phyloP scores from a whole-genome alignment of 768 basidiomycete species.

The Xerocomellus amylosporus region DNA sequence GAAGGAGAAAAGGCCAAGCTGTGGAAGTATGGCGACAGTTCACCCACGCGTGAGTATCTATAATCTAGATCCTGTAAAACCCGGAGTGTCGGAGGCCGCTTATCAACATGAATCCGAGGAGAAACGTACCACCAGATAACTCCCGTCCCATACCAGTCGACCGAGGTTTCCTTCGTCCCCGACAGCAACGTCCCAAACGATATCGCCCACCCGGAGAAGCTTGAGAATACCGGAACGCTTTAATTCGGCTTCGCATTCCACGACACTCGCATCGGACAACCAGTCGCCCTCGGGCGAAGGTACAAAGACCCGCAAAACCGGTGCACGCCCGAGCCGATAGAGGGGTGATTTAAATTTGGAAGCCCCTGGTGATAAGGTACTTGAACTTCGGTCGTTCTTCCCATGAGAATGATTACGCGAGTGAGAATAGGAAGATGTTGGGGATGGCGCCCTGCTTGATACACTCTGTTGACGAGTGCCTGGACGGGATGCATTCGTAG shows the following conservation, averaged over 20 bases:
- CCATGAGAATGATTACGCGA: slow-evolving; percentile 43
- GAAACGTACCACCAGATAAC: slow-evolving; percentile 72
- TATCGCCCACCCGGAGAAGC: slow-evolving; percentile 71
- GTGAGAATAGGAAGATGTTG: slow-evolving; percentile 38
- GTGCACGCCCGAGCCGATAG: slow-evolving; percentile 68
- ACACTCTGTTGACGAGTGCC: slow-evolving; percentile 37
- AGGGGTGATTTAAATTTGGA: slow-evolving; percentile 65
- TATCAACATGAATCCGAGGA: slow-evolving; percentile 1
- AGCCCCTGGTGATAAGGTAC: slow-evolving; percentile 18
- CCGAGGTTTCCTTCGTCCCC: slow-evolving; percentile 85
- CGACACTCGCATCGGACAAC: slow-evolving; percentile 76
- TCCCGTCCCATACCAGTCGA: slow-evolving; percentile 86
- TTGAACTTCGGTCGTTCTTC: slow-evolving; percentile 25
- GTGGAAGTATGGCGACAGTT: slow-evolving; percentile 77
- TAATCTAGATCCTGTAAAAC: slow-evolving; percentile 77
- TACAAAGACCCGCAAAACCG: slow-evolving; percentile 76
- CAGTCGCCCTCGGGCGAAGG: slow-evolving; percentile 85
- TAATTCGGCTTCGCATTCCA: slow-evolving; percentile 81
- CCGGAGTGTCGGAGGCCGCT: background rate
- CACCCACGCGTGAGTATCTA: slow-evolving; percentile 70
- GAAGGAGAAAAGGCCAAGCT: slow-evolving; percentile 81
- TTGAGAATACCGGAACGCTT: slow-evolving; percentile 48
- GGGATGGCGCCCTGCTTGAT: slow-evolving; percentile 69
- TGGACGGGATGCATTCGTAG: slow-evolving; percentile 5
- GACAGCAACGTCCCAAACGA: slow-evolving; percentile 85